Evolutionary conservation across 345 rosid genomes (phyloP).

Genomic region (Populus deltoides): DNA sequence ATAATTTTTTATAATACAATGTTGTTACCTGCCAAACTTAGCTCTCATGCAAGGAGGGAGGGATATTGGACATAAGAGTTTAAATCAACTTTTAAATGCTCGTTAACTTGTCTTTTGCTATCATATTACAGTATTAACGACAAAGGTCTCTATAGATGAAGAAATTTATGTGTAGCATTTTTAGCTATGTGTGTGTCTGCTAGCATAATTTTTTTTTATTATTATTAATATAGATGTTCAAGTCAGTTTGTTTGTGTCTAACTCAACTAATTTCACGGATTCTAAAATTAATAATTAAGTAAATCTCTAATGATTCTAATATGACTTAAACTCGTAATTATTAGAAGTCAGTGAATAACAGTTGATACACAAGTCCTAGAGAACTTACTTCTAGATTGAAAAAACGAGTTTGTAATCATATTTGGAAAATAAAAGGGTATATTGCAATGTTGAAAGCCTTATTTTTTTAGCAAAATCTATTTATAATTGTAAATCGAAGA

Average conservation of each 20-base stretch:
- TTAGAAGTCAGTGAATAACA: not conserved
- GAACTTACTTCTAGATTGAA: not conserved
- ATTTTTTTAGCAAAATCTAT: conserved; percentile 13
- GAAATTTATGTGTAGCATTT: not conserved
- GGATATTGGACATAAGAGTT: not conserved
- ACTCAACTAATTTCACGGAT: accelerated
- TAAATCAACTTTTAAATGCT: no score
- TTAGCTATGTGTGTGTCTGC: not conserved
- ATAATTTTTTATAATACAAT: conserved; percentile 17
- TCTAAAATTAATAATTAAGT: no score
- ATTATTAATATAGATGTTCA: accelerated
- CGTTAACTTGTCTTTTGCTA: no score
- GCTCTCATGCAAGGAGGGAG: not conserved
- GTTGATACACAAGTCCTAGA: conserved; percentile 11
- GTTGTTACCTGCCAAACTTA: not conserved
- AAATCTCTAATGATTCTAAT: accelerated
- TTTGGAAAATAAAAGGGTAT: no score
- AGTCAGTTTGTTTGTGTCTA: accelerated
- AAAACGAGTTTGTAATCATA: no score
- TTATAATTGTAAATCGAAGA: conserved; percentile 8
- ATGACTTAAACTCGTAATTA: no score
- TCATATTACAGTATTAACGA: no score
- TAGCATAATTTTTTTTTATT: no score
- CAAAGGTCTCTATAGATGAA: no score
- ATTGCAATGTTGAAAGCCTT: conserved; percentile 11